Evolutionary conservation across 2,329 filamentous ascomycete species (phyloP), one percentile per base, ranked within the genome.

Genomic region (Pseudophaeomoniella oleicola): DNA sequence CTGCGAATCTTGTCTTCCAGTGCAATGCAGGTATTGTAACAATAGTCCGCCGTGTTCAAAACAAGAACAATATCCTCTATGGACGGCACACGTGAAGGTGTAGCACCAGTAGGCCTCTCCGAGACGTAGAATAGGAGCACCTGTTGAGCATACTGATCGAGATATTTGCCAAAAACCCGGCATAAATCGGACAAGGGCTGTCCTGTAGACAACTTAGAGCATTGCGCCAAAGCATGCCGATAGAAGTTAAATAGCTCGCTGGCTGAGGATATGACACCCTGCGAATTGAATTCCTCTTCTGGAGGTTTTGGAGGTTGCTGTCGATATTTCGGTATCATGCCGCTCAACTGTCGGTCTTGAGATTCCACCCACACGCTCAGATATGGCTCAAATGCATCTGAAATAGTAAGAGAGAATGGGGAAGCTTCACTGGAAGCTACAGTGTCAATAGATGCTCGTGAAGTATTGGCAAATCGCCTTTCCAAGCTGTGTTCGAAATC

Each of bases 161-260:
- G 67, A 49, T 98, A 94, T 52, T 87, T 94, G 9, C 83, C 85
- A 48, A 98, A 76, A 1, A 81, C 87, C 47, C 72, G 81, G 0
- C 86, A 81, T 5, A 98, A 63, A 45, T 98, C 88, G 9, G 92
- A 67, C 30, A 98, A 63, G 30, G 85, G 76, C 37, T 81, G 78
- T n/a, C 86, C 82, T 0, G 88, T 94, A 0, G 90, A 96, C 1
- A 98, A 69, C 56, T 94, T 96, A 3, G 90, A 86, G 58, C 90
- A 98, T 60, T 98, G 90, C 3, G 86, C 85, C 22, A 98, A 63
- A 0, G 85, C 88, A 40, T 88, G 72, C 42, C 93, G 85, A 61
- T 98, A 98, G 54, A 94, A 94, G 50, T 94, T 85, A 59, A 98
- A 98, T 0, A 98, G 72, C 53, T 98, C 90, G 32, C 93, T 94